phyloP scores from a whole-genome alignment of 2,329 filamentous ascomycete species.

The Aspergillus calidoustus region DNA sequence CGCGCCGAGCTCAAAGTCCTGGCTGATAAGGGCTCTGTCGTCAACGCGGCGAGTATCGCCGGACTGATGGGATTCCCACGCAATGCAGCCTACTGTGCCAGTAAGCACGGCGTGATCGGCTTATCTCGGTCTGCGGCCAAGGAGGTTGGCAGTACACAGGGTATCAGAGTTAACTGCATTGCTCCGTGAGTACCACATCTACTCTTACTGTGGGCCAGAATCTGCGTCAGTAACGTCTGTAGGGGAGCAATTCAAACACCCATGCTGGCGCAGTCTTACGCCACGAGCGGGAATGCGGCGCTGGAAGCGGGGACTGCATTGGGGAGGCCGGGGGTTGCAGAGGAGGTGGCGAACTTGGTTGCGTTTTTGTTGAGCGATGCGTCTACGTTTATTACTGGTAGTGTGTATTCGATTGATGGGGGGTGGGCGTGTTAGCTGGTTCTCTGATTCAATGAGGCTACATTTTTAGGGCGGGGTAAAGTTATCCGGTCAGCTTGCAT shows the following conservation, averaged over 20 bases:
- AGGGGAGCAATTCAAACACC: slow-evolving; percentile 1
- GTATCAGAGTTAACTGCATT: slow-evolving; percentile 7
- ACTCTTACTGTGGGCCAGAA: neutral
- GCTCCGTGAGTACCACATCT: neutral
- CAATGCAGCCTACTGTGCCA: neutral
- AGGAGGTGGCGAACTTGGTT: slow-evolving; percentile 4
- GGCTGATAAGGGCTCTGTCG: neutral
- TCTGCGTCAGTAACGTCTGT: neutral
- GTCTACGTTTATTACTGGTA: neutral
- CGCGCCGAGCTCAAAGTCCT: neutral
- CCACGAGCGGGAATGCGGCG: neutral
- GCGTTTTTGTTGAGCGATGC: slow-evolving; percentile 8
- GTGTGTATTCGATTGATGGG: slow-evolving; percentile 3
- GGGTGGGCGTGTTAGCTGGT: neutral
- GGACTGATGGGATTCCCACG: neutral
- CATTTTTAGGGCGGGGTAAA: too few species aligned
- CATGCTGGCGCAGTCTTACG: neutral
- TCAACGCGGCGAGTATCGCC: slow-evolving; percentile 6
- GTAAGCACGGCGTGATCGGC: slow-evolving; percentile 8
- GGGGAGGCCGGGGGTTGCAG: neutral
- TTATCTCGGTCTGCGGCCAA: slow-evolving; percentile 2
- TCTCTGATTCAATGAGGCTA: too few species aligned
- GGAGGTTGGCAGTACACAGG: neutral
- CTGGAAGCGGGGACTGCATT: neutral
- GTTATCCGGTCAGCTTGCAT: too few species aligned